phyloP scores from a whole-genome alignment of 2,329 filamentous ascomycete species.

The Dactylellina sp. region DNA sequence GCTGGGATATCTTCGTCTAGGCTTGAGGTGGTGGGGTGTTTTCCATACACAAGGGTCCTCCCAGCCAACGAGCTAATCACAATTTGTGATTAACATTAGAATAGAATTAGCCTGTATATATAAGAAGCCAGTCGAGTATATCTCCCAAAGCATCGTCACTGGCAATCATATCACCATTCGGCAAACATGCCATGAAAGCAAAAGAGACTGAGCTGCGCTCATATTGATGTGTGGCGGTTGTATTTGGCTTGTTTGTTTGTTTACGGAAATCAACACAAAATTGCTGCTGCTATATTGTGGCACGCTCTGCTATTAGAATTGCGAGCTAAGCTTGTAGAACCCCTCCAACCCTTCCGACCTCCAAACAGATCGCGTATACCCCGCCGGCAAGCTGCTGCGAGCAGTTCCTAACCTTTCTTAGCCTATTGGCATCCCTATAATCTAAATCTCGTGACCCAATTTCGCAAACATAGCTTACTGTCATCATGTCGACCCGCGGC shows the following conservation, averaged over 20 bases:
- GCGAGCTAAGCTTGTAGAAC: conserved; percentile 38
- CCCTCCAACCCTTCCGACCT: conserved; percentile 22
- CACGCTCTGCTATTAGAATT: conserved; percentile 39
- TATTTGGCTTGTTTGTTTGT: conserved; percentile 35
- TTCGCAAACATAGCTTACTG: background rate
- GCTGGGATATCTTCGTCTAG: no score
- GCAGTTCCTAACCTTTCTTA: conserved; percentile 1
- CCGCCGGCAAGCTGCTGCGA: conserved; percentile 15
- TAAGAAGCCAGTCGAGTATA: no score
- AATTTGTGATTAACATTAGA: no score
- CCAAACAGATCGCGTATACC: conserved; percentile 33
- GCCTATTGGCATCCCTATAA: conserved; percentile 1
- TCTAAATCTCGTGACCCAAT: conserved; percentile 11
- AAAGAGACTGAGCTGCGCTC: conserved; percentile 18
- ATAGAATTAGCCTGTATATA: no score
- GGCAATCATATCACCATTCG: no score
- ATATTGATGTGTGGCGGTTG: conserved; percentile 28
- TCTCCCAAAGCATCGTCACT: no score
- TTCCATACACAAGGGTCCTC: no score
- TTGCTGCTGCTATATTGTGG: conserved; percentile 4
- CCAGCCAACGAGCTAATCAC: no score
- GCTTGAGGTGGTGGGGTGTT: no score
- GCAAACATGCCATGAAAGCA: no score
- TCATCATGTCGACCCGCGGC: conserved; percentile 44
- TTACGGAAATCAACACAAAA: conserved; percentile 47